These are phyloP conservation scores for Acacia concinna DNA, from an alignment of 331 rosid species.

Conservation along the genomic window DNA sequence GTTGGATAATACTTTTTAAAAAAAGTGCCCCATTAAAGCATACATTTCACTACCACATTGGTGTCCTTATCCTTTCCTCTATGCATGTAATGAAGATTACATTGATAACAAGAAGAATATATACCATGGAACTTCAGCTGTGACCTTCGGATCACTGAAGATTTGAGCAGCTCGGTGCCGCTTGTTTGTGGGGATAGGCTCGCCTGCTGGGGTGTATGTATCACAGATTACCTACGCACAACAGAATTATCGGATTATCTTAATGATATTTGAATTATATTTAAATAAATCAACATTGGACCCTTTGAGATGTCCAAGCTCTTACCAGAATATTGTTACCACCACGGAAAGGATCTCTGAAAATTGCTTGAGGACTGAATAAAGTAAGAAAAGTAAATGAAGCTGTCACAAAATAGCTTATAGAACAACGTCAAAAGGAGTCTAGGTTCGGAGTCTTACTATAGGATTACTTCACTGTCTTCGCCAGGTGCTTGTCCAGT, in stretches of 20 bases:
- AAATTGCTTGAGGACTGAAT: conserved; percentile 92
- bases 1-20: not conserved
- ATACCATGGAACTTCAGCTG: conserved; percentile 87
- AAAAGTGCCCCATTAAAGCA: not conserved
- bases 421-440: not conserved
- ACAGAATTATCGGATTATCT: conserved; percentile 29
- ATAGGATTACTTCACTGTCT: conserved; percentile 98
- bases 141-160: conserved; percentile 74
- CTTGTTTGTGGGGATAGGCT: conserved; percentile 97
- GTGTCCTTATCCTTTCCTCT: conserved; percentile 2
- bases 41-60: conserved; percentile 13
- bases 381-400: conserved; percentile 17
- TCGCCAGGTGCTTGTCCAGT: conserved; percentile 99
- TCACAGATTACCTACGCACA: conserved; percentile 85
- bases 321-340: conserved; percentile 96
- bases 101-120: conserved; percentile 20
- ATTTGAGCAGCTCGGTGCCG: conserved; percentile 85
- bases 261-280: conserved; percentile 17
- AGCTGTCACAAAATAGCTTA: conserved; percentile 17
- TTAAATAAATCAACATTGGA: conserved; percentile 28
- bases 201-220: conserved; percentile 86
- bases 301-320: conserved; percentile 12
- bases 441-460: conserved; percentile 57
- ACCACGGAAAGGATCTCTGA: conserved; percentile 97
- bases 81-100: not conserved